Conservation (phyloP, 2,329 filamentous ascomycete species). For the Nigrospora osmanthi region DNA sequence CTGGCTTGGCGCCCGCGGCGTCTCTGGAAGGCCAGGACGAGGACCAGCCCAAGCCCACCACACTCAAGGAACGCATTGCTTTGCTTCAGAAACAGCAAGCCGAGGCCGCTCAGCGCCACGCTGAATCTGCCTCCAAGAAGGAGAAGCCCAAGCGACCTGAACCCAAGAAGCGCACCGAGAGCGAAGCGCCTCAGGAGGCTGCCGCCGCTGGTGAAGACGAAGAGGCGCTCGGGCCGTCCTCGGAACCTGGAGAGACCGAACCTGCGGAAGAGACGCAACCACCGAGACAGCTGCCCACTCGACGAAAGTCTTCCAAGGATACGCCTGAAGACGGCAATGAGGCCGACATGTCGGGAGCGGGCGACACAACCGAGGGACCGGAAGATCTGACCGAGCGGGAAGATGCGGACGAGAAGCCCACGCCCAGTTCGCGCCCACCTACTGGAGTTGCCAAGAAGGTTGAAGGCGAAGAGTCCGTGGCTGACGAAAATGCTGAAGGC, state of each 20-base stretch:
- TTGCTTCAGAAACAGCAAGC: constrained; percentile 88
- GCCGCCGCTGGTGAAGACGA: constrained; percentile 3
- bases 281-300: constrained; percentile 30
- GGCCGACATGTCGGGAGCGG: constrained; percentile 56
- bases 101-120: constrained; percentile 78
- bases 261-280: constrained; percentile 43
- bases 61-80: constrained; percentile 91
- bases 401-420: constrained; percentile 58
- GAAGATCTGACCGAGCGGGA: constrained; percentile 62
- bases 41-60: constrained; percentile 84
- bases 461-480: constrained; percentile 25
- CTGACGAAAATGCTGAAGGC: constrained; percentile 42
- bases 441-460: constrained; percentile 30
- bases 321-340: constrained; percentile 50
- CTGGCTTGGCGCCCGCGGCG: constrained; percentile 45
- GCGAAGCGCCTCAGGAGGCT: constrained; percentile 26
- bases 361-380: constrained; percentile 54
- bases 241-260: constrained; percentile 18
- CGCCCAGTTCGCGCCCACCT: constrained; percentile 28
- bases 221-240: constrained; percentile 13
- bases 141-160: constrained; percentile 76
- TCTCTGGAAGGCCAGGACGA: constrained; percentile 48
- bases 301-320: constrained; percentile 45
- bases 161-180: constrained; percentile 59
- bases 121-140: constrained; percentile 70